Conservation (phyloP, 164 flowering plant species). For the Tetracentron sinense region DNA sequence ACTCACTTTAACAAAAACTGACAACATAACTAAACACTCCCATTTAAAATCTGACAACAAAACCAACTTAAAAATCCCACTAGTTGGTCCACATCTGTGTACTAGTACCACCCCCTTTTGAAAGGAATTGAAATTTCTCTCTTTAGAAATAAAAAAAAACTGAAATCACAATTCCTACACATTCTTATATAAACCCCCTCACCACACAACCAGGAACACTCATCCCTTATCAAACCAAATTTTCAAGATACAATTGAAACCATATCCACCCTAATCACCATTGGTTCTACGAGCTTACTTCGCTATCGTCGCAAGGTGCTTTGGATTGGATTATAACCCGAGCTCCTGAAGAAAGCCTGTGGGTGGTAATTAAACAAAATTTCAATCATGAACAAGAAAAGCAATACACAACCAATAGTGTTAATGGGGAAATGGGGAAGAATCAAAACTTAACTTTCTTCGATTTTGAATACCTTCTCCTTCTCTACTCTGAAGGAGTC, state of each 20-base stretch:
- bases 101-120: too few species aligned
- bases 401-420: background rate
- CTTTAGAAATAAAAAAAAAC: too few species aligned
- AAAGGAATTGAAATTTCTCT: too few species aligned
- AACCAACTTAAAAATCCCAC: too few species aligned
- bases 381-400: constrained; percentile 19
- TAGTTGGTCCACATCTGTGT: too few species aligned
- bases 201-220: too few species aligned
- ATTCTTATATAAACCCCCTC: too few species aligned
- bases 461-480: constrained; percentile 64
- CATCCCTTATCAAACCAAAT: background rate
- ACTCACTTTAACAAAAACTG: too few species aligned
- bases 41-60: too few species aligned
- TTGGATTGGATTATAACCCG: constrained; percentile 86
- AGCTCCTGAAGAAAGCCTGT: constrained; percentile 99
- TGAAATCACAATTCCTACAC: too few species aligned
- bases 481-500: constrained; percentile 58
- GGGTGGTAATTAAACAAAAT: constrained; percentile 16
- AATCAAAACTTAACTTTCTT: constrained; percentile 80
- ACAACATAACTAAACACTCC: too few species aligned
- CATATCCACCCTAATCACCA: background rate
- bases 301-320: constrained; percentile 27
- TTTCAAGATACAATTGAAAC: background rate
- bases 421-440: background rate
- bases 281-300: constrained; percentile 7